Evolutionary conservation across 805 yeast genomes (phyloP).

Genomic region (Clavispora carvajalis): DNA sequence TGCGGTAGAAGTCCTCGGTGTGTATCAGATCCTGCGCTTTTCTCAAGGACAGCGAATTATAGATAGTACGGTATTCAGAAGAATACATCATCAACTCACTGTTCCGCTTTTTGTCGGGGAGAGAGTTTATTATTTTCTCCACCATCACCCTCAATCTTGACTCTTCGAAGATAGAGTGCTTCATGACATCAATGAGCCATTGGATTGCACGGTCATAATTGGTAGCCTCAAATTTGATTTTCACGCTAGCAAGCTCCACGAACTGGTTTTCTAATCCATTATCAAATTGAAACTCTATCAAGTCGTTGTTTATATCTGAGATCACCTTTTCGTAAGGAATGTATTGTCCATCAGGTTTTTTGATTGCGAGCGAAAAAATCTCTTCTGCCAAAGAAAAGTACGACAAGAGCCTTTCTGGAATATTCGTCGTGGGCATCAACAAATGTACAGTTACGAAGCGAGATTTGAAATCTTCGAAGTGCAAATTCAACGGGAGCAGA

Average conservation of each 20-base stretch:
- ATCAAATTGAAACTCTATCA: constrained; percentile 53
- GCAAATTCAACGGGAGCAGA: constrained; percentile 62
- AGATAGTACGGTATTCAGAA: constrained; percentile 47
- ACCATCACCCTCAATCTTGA: constrained; percentile 62
- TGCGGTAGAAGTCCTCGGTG: constrained; percentile 53
- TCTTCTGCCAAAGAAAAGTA: constrained; percentile 61
- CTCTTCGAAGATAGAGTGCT: constrained; percentile 65
- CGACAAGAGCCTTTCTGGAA: constrained; percentile 52
- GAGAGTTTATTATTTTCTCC: constrained; percentile 53
- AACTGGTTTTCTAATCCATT: constrained; percentile 56
- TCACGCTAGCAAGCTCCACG: constrained; percentile 61
- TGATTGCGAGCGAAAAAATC: constrained; percentile 68
- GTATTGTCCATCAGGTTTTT: constrained; percentile 51
- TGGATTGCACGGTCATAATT: constrained; percentile 66
- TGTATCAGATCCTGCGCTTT: constrained; percentile 61
- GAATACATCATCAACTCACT: constrained; percentile 65
- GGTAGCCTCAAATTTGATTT: constrained; percentile 52
- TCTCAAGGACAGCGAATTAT: constrained; percentile 56
- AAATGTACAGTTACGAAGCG: constrained; percentile 70
- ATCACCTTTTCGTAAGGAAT: constrained; percentile 76
- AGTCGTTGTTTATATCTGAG: constrained; percentile 63
- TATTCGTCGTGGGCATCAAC: constrained; percentile 49
- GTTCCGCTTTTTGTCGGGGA: constrained; percentile 60
- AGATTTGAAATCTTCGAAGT: constrained; percentile 74
- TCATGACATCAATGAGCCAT: constrained; percentile 69